Conservation (phyloP, 768 basidiomycete genomes). For the Pisolithus sp. region DNA sequence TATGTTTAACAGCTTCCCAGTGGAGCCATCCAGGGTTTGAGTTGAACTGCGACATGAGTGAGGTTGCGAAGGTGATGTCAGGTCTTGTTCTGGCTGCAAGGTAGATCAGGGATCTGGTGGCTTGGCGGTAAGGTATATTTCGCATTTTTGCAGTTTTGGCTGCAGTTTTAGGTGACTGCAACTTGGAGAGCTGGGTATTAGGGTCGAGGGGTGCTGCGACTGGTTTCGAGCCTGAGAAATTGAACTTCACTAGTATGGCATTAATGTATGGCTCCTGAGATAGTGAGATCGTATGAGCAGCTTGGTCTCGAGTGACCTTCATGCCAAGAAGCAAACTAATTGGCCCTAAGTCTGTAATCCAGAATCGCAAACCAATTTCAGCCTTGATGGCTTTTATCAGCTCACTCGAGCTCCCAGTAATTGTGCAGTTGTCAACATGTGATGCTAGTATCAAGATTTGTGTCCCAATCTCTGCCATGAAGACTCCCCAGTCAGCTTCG, state of each 20-base stretch:
- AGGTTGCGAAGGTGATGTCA: slow-evolving; percentile 13
- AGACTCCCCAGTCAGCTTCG: slow-evolving; percentile 5
- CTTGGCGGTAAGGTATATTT: neutral
- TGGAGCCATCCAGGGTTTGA: neutral
- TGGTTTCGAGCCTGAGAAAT: neutral
- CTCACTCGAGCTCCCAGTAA: neutral
- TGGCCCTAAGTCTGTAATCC: neutral
- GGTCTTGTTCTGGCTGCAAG: slow-evolving; percentile 6
- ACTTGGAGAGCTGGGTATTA: neutral
- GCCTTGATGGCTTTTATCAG: slow-evolving; percentile 2
- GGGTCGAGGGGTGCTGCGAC: neutral
- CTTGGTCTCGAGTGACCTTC: neutral
- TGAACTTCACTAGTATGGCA: slow-evolving; percentile 4
- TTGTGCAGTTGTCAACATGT: slow-evolving; percentile 6
- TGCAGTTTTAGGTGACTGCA: neutral
- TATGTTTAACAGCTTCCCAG: slow-evolving; percentile 10
- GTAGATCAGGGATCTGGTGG: slow-evolving; percentile 8
- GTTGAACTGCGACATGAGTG: slow-evolving; percentile 8
- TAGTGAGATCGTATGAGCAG: neutral
- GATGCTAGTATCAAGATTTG: neutral
- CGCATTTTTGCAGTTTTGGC: neutral
- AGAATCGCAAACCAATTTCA: neutral
- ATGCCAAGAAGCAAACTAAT: slow-evolving; percentile 11
- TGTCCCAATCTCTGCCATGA: neutral
- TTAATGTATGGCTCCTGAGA: slow-evolving; percentile 3